phyloP scores from a whole-genome alignment of 495 filamentous ascomycete genomes.

The Xylaria palmicola region DNA sequence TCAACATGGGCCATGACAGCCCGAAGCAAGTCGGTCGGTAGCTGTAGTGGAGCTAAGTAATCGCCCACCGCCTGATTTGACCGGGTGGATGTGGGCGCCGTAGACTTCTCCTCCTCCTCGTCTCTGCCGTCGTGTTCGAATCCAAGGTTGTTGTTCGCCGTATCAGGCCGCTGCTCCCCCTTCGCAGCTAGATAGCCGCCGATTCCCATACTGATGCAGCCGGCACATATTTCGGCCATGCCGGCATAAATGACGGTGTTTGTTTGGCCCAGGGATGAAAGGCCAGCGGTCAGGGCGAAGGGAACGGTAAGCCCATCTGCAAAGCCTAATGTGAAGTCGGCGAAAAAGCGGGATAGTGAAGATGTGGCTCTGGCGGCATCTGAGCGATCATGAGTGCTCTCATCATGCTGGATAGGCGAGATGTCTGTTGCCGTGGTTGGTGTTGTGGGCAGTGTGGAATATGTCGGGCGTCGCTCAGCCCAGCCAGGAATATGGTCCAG shows the following conservation, averaged over 20 bases:
- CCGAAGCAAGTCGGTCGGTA: conserved; percentile 67
- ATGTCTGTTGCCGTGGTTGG: neutral
- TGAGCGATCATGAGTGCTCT: conserved; percentile 1
- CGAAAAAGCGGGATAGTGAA: conserved; percentile 34
- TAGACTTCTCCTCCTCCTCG: neutral
- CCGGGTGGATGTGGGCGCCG: neutral
- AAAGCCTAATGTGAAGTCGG: conserved; percentile 53
- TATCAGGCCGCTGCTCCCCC: conserved; percentile 52
- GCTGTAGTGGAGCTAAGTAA: conserved; percentile 42
- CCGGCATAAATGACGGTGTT: conserved; percentile 68
- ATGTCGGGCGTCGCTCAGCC: conserved; percentile 11
- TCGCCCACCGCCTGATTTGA: conserved; percentile 13
- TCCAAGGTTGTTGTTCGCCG: neutral
- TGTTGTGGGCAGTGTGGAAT: conserved; percentile 18
- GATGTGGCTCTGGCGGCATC: neutral
- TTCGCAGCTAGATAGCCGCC: conserved; percentile 70
- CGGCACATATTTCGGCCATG: conserved; percentile 65
- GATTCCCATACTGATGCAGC: conserved; percentile 70
- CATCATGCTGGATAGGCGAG: neutral
- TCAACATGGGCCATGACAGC: conserved; percentile 64
- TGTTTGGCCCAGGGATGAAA: conserved; percentile 60
- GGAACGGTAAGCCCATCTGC: conserved; percentile 65
- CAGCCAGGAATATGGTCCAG: conserved; percentile 1
- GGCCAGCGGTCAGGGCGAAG: conserved; percentile 63
- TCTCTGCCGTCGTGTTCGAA: conserved; percentile 7